Evolutionary conservation across 2,329 filamentous ascomycete genomes (phyloP).

Genomic region (Trichophyton schoenleinii): DNA sequence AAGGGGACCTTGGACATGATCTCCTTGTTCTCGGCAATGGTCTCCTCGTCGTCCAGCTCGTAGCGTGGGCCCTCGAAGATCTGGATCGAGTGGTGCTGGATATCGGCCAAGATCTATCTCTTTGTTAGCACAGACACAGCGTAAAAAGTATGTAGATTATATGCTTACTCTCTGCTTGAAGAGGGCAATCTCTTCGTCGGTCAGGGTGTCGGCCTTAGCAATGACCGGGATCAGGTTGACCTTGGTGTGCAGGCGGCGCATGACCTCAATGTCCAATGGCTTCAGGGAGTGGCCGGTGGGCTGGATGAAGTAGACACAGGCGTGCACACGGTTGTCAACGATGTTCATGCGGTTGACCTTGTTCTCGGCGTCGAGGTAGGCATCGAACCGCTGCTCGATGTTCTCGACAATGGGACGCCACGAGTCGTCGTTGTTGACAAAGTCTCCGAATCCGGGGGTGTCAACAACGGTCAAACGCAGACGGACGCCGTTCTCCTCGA

Average conservation of each 20-base stretch:
- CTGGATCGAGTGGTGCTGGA: slow-evolving; percentile 92
- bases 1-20: slow-evolving; percentile 99
- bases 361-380: slow-evolving; percentile 97
- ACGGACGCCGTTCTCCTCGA: slow-evolving; percentile 96
- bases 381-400: slow-evolving; percentile 97
- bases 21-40: slow-evolving; percentile 98
- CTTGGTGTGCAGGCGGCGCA: slow-evolving; percentile 98
- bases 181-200: slow-evolving; percentile 82
- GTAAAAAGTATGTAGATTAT: neutral
- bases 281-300: slow-evolving; percentile 96
- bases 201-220: slow-evolving; percentile 95
- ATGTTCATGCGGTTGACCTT: slow-evolving; percentile 99
- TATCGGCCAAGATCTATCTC: slow-evolving; percentile 80
- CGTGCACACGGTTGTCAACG: slow-evolving; percentile 96
- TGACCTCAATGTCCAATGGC: slow-evolving; percentile 97
- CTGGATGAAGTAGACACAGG: slow-evolving; percentile 99
- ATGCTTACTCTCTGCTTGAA: slow-evolving; percentile 83
- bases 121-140: neutral
- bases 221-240: slow-evolving; percentile 99
- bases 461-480: slow-evolving; percentile 94
- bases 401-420: slow-evolving; percentile 99
- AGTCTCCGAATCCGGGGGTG: slow-evolving; percentile 95
- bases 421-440: slow-evolving; percentile 99
- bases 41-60: slow-evolving; percentile 98
- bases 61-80: slow-evolving; percentile 98